phyloP scores from a whole-genome alignment of 495 filamentous ascomycete species.

The Collariella sp. region DNA sequence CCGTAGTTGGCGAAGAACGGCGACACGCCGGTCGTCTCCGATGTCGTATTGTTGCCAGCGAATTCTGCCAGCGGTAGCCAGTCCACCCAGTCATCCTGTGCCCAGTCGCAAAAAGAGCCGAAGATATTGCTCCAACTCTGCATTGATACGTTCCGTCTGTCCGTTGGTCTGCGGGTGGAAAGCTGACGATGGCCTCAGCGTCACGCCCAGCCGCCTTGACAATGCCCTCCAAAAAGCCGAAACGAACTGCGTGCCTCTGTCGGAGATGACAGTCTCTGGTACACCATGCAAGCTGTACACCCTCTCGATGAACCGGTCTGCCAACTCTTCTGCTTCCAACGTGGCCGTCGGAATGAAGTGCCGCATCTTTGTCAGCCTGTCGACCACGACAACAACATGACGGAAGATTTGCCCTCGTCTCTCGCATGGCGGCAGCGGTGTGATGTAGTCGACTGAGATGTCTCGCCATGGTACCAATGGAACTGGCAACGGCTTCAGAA shows the following conservation, averaged over 20 bases:
- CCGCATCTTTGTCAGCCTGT: background rate
- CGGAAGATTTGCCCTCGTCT: background rate
- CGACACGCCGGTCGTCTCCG: background rate
- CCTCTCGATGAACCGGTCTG: background rate
- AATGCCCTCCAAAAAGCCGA: background rate
- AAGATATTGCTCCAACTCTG: background rate
- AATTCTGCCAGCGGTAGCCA: background rate
- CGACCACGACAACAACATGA: background rate
- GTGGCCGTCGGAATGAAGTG: background rate
- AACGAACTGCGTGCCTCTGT: background rate
- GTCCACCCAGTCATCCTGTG: background rate
- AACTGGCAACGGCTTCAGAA: background rate
- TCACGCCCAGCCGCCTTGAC: background rate
- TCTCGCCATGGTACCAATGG: background rate
- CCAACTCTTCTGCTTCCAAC: background rate
- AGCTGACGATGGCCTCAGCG: background rate
- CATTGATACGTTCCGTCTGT: background rate
- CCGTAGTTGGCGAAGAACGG: background rate
- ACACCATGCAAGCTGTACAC: background rate
- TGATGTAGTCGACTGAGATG: background rate
- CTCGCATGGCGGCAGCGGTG: background rate
- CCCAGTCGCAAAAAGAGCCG: background rate
- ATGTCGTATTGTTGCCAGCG: background rate
- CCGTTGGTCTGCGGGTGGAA: background rate
- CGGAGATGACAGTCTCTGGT: background rate